Evolutionary conservation across 495 filamentous ascomycete genomes (phyloP), one percentile per base, ranked within the genome.

Genomic region (Daldinia concentrica): DNA sequence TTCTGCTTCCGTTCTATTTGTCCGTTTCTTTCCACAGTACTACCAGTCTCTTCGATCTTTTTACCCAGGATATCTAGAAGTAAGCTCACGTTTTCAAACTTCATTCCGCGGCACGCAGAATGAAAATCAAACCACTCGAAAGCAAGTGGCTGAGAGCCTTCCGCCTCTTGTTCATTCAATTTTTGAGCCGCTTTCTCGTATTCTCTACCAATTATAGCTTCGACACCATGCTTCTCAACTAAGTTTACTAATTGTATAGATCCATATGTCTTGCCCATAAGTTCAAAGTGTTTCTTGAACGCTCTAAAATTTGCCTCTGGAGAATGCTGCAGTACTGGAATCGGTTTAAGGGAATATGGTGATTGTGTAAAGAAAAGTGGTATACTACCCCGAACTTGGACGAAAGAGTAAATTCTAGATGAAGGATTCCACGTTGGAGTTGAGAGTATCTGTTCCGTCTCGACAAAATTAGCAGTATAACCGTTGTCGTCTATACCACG

Each of bases 91-190:
- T 97, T 97, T 77, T 98, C 94, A 74, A 98, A 98, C 64, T 92
- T 95, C 95, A 98, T 98, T 0, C 95, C 95, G 3, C 93, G 90
- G 74, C 95, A 98, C 27, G 90, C 89, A 19, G 86, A 83, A 74
- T 98, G 95, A 75, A 98, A 98, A 72, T 98, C 95, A 66, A 98
- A 98, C 95, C 95, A 98, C 77, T 94, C 93, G 72, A 95, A 93
- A n/a, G 34, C 65, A n/a, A 78, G 50, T 1, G 74, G 59, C 11
- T 39, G 50, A 3, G 61, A 29, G 2, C 48, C 63, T 32, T 86
- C 81, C 0, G 85, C 84, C 4, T 83, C 81, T 32, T 87, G 81
- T n/a, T 89, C 79, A 65, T 94, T 94, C 39, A 95, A 79, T 15
- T 78, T 75, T 22, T 86, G 76, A 0, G 88, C 85, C 58, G 86